Conservation (phyloP, 2,329 filamentous ascomycete genomes). For the Thielaviopsis euricoi region DNA sequence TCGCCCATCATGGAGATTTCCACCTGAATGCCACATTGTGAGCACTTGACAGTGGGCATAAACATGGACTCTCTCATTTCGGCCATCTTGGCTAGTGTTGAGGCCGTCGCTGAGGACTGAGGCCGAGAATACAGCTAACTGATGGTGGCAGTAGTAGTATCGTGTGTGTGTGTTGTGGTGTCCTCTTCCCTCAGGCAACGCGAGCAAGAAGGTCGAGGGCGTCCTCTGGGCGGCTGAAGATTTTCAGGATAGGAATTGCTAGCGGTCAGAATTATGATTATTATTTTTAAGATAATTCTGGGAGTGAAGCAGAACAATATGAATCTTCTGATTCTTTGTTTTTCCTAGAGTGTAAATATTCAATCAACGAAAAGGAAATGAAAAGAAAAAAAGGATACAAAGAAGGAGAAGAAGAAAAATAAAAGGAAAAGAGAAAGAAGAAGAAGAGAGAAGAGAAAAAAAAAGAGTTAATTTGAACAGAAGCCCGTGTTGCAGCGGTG, state of each 20-base stretch:
- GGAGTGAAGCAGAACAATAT: not conserved
- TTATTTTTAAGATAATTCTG: too few relatives aligned
- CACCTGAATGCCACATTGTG: slow-evolving; percentile 59
- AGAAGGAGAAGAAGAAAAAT: not conserved
- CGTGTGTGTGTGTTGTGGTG: not conserved
- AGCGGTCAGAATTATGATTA: too few relatives aligned
- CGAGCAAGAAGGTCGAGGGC: not conserved
- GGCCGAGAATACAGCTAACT: not conserved
- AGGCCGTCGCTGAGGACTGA: not conserved
- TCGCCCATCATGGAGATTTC: slow-evolving; percentile 78
- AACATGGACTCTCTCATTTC: slow-evolving; percentile 46
- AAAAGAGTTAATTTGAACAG: not conserved
- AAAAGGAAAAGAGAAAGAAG: not conserved
- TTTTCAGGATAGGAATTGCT: too few relatives aligned
- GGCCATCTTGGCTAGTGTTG: slow-evolving; percentile 14
- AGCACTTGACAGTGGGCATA: slow-evolving; percentile 77
- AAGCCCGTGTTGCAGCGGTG: not conserved
- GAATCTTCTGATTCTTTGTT: too few relatives aligned
- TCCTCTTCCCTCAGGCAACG: not conserved
- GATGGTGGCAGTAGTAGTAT: too few relatives aligned
- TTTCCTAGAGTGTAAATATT: not conserved
- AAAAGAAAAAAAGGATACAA: not conserved
- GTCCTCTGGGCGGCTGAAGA: not conserved
- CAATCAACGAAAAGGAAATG: not conserved
- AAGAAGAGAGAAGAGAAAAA: not conserved